Base-by-base conservation (phyloP, 2,329 filamentous ascomycete species). In the Fusarium sp. region DNA sequence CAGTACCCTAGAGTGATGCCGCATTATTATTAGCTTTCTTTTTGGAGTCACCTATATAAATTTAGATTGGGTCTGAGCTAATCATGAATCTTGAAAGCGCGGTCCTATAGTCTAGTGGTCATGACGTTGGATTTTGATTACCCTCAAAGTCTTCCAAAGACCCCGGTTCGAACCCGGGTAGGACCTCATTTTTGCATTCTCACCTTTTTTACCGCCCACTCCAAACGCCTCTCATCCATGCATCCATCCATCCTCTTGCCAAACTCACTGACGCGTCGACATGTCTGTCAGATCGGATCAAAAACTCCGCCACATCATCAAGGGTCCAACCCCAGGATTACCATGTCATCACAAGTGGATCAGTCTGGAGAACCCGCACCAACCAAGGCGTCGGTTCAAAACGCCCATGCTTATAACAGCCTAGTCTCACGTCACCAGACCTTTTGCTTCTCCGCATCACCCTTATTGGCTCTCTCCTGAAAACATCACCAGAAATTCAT, bases 91-190 rank as follows among this genome's bases (percentile, higher is more conserved):
- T 32, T 7, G 8, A 37, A 20, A 48, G 9, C 17, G 7, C 17
- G 62, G 62, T 65, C 62, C 62, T 65, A 65, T 65, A 65, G 62
- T 65, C 62, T 65, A 65, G 62, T 65, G 62, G 62, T 65, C 61
- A 65, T 61, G 62, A 64, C 62, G 62, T 64, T 64, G 62, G 62
- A 64, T 64, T 64, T 64, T 64, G 62, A 64, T 64, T 0, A 32
- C 42, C 30, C 9, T 32, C 49, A 61, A 44, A 64, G 32, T 33
- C 62, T 64, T 64, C 62, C 62, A 60, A 64, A 64, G 60, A 64
- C 62, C 62, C 62, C 62, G 62, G 62, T 65, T 65, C 62, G 62
- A 65, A 65, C 62, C 62, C 62, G 62, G 62, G 62, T 65, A 65
- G 62, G 62, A 65, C 62, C 62, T 65, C 50, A 35, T n/a, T 27